Evolutionary conservation across 345 rosid species (phyloP), one percentile per base, ranked within the genome.

Genomic region (Turnera subulata): DNA sequence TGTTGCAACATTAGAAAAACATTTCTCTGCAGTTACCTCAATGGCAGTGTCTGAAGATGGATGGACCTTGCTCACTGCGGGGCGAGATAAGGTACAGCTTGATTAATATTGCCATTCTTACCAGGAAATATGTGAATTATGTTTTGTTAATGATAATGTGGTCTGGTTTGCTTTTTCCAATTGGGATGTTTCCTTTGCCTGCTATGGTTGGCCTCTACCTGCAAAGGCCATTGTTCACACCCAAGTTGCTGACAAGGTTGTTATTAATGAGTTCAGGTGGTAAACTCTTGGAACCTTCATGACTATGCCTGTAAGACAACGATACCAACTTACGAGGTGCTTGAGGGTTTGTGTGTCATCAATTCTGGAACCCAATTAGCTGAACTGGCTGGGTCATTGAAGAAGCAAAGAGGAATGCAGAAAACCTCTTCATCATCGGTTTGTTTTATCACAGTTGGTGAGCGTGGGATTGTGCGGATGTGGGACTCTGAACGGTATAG

Each of bases 251-350:
- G 33, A 39, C 67, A 44, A 10, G 39, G 56, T 29, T 29, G n/a
- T 49, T 20, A 16, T 59, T 58, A 12, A 38, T 68, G 63, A 52
- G 76, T 58, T 52, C 76, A 89, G 98, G 99, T 93, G 67, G 97
- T 89, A 55, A 84, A 84, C 77, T 40, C 86, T 75, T 93, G 97
- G 99, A 91, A 87, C 80, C 95, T 93, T 59, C 82, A 35, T 76
- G 78, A 74, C 70, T 85, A 82, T 81, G 64, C 65, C 53, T 93
- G 80, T 77, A 85, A 79, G 77, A 78, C 66, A 73, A 89, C 94
- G 17, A 68, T 93, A 54, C 96, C 96, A 56, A 78, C 89, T 2
- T 86, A 72, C 67, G 94, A 93, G 82, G 83, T 79, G 53, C 77
- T 86, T 68, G 99, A 93, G 79, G 83, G 85, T 63, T 75, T 87